These are phyloP conservation scores for Leccinum solheimii DNA, from an alignment of 1,284 basidiomycete species.

Conservation along the genomic window DNA sequence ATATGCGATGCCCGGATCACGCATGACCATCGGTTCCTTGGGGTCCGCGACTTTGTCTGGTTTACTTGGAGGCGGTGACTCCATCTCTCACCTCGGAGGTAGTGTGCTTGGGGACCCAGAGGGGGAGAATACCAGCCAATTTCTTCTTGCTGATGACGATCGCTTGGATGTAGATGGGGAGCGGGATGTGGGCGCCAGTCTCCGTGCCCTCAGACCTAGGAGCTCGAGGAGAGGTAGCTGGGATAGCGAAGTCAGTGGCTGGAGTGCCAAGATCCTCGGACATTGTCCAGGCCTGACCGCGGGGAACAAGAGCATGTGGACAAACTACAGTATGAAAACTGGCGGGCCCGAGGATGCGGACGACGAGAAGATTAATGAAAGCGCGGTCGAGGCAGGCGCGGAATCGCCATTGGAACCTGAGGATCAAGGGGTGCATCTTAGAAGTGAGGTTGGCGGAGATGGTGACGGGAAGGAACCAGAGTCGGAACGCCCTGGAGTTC, in stretches of 20 bases:
- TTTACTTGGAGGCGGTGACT: conserved; percentile 57
- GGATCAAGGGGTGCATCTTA: conserved; percentile 10
- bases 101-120: conserved; percentile 51
- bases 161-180: conserved; percentile 51
- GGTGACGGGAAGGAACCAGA: conserved; percentile 7
- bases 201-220: conserved; percentile 74
- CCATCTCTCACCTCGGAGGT: conserved; percentile 66
- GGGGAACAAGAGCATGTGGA: conserved; percentile 57
- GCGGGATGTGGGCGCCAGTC: conserved; percentile 73
- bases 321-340: conserved; percentile 56
- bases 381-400: conserved; percentile 7
- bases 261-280: conserved; percentile 69
- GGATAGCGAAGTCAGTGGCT: conserved; percentile 80
- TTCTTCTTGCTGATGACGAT: conserved; percentile 61
- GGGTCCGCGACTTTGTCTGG: conserved; percentile 52
- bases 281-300: conserved; percentile 42
- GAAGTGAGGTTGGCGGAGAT: conserved; percentile 5
- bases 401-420: conserved; percentile 11
- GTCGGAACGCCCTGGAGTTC: conserved; percentile 2
- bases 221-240: conserved; percentile 81
- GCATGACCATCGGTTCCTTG: conserved; percentile 38
- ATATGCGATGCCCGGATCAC: conserved; percentile 67
- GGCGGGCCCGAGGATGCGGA: conserved; percentile 42
- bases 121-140: conserved; percentile 68
- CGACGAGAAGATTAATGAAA: conserved; percentile 25